Conservation (phyloP, 345 rosid species). For the sweet orange (Citrus sinensis) region DNA sequence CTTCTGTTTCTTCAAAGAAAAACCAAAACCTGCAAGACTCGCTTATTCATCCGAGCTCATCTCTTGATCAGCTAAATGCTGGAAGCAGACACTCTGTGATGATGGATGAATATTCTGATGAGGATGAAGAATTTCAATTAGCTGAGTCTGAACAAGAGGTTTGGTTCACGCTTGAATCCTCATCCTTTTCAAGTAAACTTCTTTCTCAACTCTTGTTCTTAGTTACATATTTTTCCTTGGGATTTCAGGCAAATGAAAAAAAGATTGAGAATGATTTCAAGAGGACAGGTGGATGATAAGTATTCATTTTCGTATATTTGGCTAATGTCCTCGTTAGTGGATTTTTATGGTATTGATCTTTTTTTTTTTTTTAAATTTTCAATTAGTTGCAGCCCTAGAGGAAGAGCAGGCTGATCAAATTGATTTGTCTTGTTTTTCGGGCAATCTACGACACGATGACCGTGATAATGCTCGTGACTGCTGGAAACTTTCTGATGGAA, state of each 20-base stretch:
- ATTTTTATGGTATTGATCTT: background rate
- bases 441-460: constrained; percentile 83
- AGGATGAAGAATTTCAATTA: constrained; percentile 89
- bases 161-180: constrained; percentile 9
- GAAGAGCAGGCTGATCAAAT: constrained; percentile 73
- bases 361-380: background rate
- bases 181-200: constrained; percentile 1
- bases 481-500: constrained; percentile 86
- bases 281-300: constrained; percentile 53
- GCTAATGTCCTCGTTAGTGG: background rate
- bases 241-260: constrained; percentile 44
- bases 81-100: constrained; percentile 62
- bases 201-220: background rate
- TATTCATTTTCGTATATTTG: constrained; percentile 3
- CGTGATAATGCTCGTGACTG: constrained; percentile 84
- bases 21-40: constrained; percentile 45
- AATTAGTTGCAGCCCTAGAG: constrained; percentile 44
- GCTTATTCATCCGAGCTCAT: constrained; percentile 42
- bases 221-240: constrained; percentile 4
- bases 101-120: constrained; percentile 90
- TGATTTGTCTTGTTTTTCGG: constrained; percentile 82
- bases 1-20: constrained; percentile 56
- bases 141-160: constrained; percentile 95
- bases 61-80: constrained; percentile 65
- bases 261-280: constrained; percentile 50